Base-by-base conservation (phyloP, 371 early-diverging fungal genomes). In the Conidiobolus coronatus region DNA sequence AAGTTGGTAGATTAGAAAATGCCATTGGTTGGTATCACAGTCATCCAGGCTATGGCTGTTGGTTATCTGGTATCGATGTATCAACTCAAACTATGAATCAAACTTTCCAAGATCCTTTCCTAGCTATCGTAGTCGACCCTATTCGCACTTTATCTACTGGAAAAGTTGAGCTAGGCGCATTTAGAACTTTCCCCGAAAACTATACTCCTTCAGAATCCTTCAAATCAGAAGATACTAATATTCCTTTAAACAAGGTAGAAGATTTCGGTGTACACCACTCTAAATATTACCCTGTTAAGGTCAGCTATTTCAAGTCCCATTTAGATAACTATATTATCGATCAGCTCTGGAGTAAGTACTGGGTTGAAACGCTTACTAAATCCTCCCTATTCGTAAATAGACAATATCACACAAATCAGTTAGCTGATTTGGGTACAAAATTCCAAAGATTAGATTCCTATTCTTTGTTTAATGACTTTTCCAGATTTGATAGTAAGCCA, bases 21-120 rank as follows among this genome's bases (percentile, higher is more conserved):
- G 87, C 74, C 2, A 72, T 94, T 55, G 97, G 97, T 1, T 96
- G 97, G 97, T 96, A 96, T 66, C 97, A 96, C 59, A 81, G 81
- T 36, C 97, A 96, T 65, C 97, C 97, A 15, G 97, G 97, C 13
- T 96, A 94, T 56, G 94, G 95, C 1, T 94, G 95, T 63, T 96
- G 97, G 97, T 69, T 96, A 45, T 93, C 94, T 6, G 95, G 97
- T 20, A 94, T 96, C 56, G 97, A 96, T 57, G 94, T 94, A 20
- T 69, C 71, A 45, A 96, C 97, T 12, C 95, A 96, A 59, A 83
- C 77, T 77, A 61, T 85, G 36, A 91, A 94, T 61, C 95, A 96
- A 56, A 73, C 79, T 58, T 89, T 70, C 62, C 87, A 86, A 56
- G 97, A 96, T 45, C 97, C 97, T 3, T 96, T 76, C 52, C 70